phyloP scores from a whole-genome alignment of 1,284 basidiomycete genomes.

The Heterobasidion parviporum region DNA sequence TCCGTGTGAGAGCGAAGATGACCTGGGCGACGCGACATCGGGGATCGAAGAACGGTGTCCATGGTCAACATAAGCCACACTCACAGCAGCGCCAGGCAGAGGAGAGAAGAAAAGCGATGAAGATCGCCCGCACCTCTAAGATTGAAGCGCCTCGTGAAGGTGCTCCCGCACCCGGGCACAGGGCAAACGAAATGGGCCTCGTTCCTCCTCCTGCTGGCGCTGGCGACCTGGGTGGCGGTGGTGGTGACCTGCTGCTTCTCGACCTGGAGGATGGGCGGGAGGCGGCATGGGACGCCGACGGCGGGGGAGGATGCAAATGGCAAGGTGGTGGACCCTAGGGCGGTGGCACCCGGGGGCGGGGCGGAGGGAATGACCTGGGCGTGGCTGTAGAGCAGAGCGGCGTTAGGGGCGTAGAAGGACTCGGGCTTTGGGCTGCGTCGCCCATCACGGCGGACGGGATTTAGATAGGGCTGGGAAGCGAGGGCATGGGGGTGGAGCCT shows the following conservation, averaged over 20 bases:
- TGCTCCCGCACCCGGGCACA: conserved; percentile 91
- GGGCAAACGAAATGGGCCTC: conserved; percentile 90
- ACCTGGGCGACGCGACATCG: conserved; percentile 35
- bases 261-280: conserved; percentile 78
- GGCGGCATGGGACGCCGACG: conserved; percentile 38
- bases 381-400: conserved; percentile 39
- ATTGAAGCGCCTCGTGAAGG: conserved; percentile 86
- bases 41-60: no score
- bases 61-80: no score
- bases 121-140: conserved; percentile 50
- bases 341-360: neutral
- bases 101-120: conserved; percentile 1
- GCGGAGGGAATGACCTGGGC: conserved; percentile 23
- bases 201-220: conserved; percentile 81
- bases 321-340: conserved; percentile 7
- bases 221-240: conserved; percentile 89
- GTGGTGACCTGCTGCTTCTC: conserved; percentile 93
- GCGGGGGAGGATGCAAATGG: conserved; percentile 9
- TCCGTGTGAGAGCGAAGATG: conserved; percentile 96
- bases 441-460: conserved; percentile 14
- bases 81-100: conserved; percentile 2
- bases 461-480: conserved; percentile 13
- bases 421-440: conserved; percentile 25
- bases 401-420: conserved; percentile 31
- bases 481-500: conserved; percentile 9